Conservation (phyloP, 164 flowering plant species). For the Umbilicus rupestris region DNA sequence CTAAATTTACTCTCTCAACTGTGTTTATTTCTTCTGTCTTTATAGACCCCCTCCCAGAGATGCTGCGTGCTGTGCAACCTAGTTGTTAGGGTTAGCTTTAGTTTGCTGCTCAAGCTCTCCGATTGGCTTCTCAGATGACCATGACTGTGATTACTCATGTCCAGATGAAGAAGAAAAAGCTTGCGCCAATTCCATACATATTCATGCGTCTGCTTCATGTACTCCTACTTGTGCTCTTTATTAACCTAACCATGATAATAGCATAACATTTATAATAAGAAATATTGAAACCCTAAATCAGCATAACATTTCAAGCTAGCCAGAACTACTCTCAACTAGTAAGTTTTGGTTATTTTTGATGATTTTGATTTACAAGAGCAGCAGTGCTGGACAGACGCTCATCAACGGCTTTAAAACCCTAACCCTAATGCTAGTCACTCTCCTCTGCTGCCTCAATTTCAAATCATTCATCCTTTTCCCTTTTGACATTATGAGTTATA, state of each 20-base stretch:
- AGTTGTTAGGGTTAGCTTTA: conserved; percentile 8
- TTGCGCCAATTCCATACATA: not conserved
- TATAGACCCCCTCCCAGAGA: conserved; percentile 6
- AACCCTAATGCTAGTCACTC: not conserved
- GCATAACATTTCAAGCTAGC: too few relatives aligned
- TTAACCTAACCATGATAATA: not conserved
- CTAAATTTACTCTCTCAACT: conserved; percentile 2
- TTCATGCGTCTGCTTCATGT: not conserved
- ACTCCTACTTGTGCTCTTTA: not conserved
- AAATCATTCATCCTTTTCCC: not conserved
- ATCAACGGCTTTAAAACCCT: too few relatives aligned
- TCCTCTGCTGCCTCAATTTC: not conserved
- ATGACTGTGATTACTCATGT: conserved; percentile 1
- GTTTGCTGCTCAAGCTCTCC: not conserved
- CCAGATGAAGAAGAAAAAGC: not conserved
- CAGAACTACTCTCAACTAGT: too few relatives aligned
- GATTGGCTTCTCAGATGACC: conserved; percentile 4
- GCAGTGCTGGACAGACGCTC: too few relatives aligned
- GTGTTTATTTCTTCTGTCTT: not conserved
- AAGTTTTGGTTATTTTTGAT: too few relatives aligned
- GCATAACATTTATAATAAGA: not conserved
- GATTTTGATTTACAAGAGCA: too few relatives aligned
- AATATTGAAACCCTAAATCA: too few relatives aligned
- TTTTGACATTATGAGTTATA: not conserved
- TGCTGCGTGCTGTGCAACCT: conserved; percentile 6